Base-by-base conservation (phyloP, 2,329 filamentous ascomycete species). In the Xylaria sp. region DNA sequence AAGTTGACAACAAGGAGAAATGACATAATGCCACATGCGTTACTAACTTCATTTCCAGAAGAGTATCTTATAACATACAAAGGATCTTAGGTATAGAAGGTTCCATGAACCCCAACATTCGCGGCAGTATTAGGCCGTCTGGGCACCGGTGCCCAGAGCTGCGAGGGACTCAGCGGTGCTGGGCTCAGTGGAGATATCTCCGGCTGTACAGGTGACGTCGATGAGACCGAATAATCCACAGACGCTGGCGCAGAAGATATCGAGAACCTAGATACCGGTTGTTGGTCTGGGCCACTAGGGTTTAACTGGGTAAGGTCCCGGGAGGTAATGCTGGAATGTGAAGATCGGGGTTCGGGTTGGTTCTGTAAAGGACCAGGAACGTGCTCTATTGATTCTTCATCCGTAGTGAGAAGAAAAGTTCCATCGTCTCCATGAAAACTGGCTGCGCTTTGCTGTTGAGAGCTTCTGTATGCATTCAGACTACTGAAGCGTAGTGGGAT, bases 401-500 rank as follows among this genome's bases (percentile, higher is more conserved):
- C 62, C 18, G 62, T 68, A 5, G 61, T 55, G 2, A 60, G 52
- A 31, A 68, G 54, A 55, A 64, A 68, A 8, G 65, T 65, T 20
- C n/a, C 56, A 52, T 55, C 52, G 13, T 61, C 51, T 5, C 43
- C 51, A 23, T 25, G 46, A 25, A 39, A 33, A 13, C n/a, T 28
- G 7, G 18, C 7, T 31, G 61, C 39, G 3, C n/a, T 57, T 18
- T 57, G 43, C 9, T 8, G 62, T 13, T 41, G 51, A 25, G 39
- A 23, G 4, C 28, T 13, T 4, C 13, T 63, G 13, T 65, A 62
- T 2, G 60, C 55, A 59, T 66, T 69, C n/a, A 71, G 51, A 48
- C 67, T 71, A 28, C 69, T 69, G 2, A 71, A 69, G 0, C 67
- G 66, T 20, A 64, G 33, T 28, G 69, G 69, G 18, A 68, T 62